These are phyloP conservation scores for Sungouiella blattae DNA, from an alignment of 805 yeast genomes.

Conservation along the genomic window DNA sequence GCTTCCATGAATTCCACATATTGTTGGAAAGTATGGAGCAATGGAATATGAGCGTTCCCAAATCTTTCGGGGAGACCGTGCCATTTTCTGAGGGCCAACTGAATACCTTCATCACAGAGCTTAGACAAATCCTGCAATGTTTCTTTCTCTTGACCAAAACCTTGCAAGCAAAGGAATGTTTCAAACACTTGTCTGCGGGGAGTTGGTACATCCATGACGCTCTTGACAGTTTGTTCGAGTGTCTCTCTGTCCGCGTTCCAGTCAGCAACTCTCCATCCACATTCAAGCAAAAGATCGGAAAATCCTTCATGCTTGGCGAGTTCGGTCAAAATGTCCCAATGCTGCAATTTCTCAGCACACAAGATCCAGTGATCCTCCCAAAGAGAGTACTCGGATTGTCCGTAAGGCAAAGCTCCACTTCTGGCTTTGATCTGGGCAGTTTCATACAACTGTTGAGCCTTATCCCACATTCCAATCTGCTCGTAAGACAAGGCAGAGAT, in stretches of 20 bases:
- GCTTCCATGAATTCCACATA: constrained; percentile 98
- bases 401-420: constrained; percentile 90
- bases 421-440: constrained; percentile 96
- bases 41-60: constrained; percentile 81
- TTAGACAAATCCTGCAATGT: constrained; percentile 80
- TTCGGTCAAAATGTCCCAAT: constrained; percentile 96
- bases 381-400: constrained; percentile 88
- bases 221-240: constrained; percentile 86
- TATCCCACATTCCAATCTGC: constrained; percentile 92
- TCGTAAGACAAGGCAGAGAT: constrained; percentile 90
- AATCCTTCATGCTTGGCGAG: constrained; percentile 97
- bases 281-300: constrained; percentile 89
- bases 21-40: constrained; percentile 93
- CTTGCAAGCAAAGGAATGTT: constrained; percentile 89
- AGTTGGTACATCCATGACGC: constrained; percentile 98
- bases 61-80: constrained; percentile 76
- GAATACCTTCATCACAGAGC: constrained; percentile 94
- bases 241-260: constrained; percentile 97
- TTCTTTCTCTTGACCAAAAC: constrained; percentile 87
- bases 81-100: constrained; percentile 89
- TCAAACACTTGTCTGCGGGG: constrained; percentile 95
- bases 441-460: constrained; percentile 90
- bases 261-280: constrained; percentile 99
- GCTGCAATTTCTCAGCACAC: constrained; percentile 95
- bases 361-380: constrained; percentile 99